Conservation (phyloP, 2,329 filamentous ascomycete genomes). For the Aspergillus udagawae region DNA sequence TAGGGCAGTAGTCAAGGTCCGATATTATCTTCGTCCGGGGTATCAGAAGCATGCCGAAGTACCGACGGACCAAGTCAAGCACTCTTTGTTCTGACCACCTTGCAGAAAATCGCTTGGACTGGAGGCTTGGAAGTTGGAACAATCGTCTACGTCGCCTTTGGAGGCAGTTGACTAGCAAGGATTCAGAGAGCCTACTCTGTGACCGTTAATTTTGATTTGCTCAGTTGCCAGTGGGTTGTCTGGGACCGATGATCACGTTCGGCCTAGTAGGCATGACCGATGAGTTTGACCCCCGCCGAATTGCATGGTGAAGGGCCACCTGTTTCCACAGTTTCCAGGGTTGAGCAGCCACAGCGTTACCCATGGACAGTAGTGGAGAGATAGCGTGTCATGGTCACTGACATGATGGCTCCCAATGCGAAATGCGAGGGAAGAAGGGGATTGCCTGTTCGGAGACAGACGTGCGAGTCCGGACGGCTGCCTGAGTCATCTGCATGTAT, state of each 20-base stretch:
- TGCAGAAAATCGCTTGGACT: constrained; percentile 19
- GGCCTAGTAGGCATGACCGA: not conserved
- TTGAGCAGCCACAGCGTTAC: not conserved
- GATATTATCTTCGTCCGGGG: constrained; percentile 25
- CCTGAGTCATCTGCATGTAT: constrained; percentile 3
- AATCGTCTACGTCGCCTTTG: constrained; percentile 11
- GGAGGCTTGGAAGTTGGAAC: constrained; percentile 5
- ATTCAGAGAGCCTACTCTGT: not conserved
- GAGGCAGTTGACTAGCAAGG: constrained; percentile 7
- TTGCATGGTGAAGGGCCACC: not conserved
- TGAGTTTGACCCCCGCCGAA: not conserved
- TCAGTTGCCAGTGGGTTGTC: not conserved
- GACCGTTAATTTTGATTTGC: not conserved
- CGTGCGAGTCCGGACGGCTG: constrained; percentile 7
- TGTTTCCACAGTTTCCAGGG: constrained; percentile 1
- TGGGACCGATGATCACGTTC: constrained; percentile 1
- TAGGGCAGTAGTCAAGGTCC: constrained; percentile 8
- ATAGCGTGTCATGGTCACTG: not conserved
- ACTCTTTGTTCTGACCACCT: not conserved
- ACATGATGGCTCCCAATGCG: not conserved
- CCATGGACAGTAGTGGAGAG: not conserved
- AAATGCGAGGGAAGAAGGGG: not conserved
- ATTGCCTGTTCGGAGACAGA: not conserved
- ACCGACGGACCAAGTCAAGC: not conserved
- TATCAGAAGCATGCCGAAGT: constrained; percentile 19